Conservation (phyloP, 176 grass and related monocot genomes). For the Oryza punctata region DNA sequence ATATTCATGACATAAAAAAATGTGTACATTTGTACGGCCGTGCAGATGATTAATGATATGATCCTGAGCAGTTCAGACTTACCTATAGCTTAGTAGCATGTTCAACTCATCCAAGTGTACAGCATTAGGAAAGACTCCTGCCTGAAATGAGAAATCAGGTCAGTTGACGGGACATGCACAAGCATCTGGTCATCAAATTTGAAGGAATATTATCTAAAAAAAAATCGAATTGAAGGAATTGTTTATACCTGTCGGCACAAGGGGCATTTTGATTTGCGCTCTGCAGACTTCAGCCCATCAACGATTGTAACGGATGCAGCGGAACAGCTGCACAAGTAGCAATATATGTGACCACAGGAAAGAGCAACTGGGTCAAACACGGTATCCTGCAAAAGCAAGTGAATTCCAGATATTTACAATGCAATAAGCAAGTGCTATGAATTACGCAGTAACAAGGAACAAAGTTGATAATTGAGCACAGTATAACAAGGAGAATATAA, state of each 20-base stretch:
- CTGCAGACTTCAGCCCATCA: constrained; percentile 61
- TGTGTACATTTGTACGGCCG: background rate
- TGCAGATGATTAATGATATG: background rate
- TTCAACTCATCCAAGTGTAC: constrained; percentile 79
- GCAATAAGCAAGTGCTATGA: background rate
- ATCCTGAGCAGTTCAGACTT: background rate
- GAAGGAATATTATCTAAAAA: too few relatives aligned
- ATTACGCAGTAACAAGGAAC: background rate
- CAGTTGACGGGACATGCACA: background rate
- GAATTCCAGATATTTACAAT: background rate
- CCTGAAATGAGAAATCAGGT: constrained; percentile 41
- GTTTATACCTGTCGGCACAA: constrained; percentile 65
- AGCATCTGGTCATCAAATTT: background rate
- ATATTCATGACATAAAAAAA: background rate
- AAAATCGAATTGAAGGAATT: background rate
- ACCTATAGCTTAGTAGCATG: constrained; percentile 73
- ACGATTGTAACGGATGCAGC: constrained; percentile 79
- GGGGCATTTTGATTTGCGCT: constrained; percentile 73
- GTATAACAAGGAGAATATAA: background rate
- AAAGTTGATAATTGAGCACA: background rate
- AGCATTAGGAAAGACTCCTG: constrained; percentile 63
- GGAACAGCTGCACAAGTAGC: constrained; percentile 80
- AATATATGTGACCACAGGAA: constrained; percentile 86
- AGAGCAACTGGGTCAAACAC: constrained; percentile 80
- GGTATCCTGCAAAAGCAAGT: constrained; percentile 51